phyloP scores from a whole-genome alignment of 805 yeast species.

The Kluyveromyces siamensis region DNA sequence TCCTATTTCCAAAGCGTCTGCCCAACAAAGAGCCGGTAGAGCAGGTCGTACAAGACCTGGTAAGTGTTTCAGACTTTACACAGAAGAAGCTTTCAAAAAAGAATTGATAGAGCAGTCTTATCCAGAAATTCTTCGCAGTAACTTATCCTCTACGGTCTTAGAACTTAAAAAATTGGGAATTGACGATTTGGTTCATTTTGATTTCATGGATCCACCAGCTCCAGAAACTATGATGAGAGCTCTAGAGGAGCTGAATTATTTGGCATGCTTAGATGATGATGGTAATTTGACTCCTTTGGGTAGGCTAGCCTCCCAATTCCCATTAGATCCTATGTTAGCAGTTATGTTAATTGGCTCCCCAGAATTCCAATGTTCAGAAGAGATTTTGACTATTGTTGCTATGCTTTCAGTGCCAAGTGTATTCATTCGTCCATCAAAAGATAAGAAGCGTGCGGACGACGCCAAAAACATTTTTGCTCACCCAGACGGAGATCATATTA shows the following conservation, averaged over 20 bases:
- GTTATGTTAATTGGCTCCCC: conserved; percentile 86
- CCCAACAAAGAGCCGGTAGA: conserved; percentile 99
- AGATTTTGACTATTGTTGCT: conserved; percentile 80
- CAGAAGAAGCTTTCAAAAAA: conserved; percentile 92
- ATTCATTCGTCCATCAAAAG: conserved; percentile 87
- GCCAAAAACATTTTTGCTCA: conserved; percentile 82
- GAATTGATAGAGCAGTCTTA: conserved; percentile 92
- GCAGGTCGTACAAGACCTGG: conserved; percentile 99
- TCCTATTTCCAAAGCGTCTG: conserved; percentile 94
- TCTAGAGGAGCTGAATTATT: conserved; percentile 83
- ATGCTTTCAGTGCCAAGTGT: conserved; percentile 87
- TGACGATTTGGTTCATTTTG: conserved; percentile 94
- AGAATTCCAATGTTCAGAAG: conserved; percentile 79
- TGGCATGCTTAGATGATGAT: conserved; percentile 83
- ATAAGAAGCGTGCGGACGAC: conserved; percentile 85
- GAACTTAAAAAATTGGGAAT: conserved; percentile 91
- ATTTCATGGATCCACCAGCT: conserved; percentile 99
- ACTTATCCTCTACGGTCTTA: conserved; percentile 82
- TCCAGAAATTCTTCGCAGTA: conserved; percentile 89
- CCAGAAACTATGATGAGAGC: conserved; percentile 99
- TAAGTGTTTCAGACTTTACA: conserved; percentile 90
- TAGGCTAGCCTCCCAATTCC: conserved; percentile 84
- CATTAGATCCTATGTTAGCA: conserved; percentile 91
- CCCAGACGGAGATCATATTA: conserved; percentile 91
- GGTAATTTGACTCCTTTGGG: conserved; percentile 89